Evolutionary conservation across 2,329 filamentous ascomycete species (phyloP).

Genomic region (Microdochium nivale): DNA sequence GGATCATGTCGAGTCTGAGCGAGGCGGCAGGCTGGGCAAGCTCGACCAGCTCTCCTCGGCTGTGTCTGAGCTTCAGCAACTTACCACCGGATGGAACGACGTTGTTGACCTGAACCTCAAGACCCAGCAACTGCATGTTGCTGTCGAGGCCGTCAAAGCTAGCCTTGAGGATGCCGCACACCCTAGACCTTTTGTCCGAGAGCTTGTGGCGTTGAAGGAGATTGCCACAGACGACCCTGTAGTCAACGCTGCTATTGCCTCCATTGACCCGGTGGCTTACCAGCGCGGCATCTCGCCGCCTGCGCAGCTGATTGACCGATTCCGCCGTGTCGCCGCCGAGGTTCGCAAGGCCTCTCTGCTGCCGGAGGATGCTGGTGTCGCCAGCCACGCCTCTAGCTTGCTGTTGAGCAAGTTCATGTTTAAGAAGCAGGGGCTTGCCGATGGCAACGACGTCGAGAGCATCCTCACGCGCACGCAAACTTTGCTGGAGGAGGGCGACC

Average conservation of each 20-base stretch:
- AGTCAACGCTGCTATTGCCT: conserved; percentile 89
- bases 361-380: conserved; percentile 88
- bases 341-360: conserved; percentile 90
- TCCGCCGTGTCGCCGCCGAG: conserved; percentile 84
- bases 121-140: conserved; percentile 93
- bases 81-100: conserved; percentile 82
- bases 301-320: conserved; percentile 85
- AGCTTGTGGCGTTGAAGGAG: conserved; percentile 91
- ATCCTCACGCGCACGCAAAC: conserved; percentile 85
- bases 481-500: conserved; percentile 82
- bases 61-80: conserved; percentile 75
- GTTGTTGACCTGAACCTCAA: conserved; percentile 85
- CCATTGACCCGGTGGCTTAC: conserved; percentile 89
- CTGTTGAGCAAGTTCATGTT: conserved; percentile 91
- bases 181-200: conserved; percentile 79
- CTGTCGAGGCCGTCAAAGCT: conserved; percentile 84
- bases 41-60: conserved; percentile 70
- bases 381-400: conserved; percentile 85
- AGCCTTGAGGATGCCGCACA: conserved; percentile 67
- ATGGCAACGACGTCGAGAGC: conserved; percentile 86
- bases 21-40: conserved; percentile 77
- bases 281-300: conserved; percentile 81
- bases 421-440: conserved; percentile 80
- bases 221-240: conserved; percentile 77
- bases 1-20: conserved; percentile 79